phyloP scores from a whole-genome alignment of 257 asterid genomes.

The Nicotiana sylvestris region DNA sequence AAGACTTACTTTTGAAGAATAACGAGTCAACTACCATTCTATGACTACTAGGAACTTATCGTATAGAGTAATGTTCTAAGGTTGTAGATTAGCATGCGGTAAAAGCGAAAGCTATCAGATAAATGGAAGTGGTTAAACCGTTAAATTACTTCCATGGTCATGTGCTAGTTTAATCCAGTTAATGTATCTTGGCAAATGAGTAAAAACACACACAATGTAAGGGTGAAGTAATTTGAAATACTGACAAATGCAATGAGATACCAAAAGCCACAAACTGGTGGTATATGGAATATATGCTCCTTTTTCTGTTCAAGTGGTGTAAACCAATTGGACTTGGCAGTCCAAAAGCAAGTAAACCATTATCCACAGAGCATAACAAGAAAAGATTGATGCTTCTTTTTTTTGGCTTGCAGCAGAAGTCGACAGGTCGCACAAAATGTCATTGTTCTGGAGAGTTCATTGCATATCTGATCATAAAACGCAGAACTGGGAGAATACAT shows the following conservation, averaged over 20 bases:
- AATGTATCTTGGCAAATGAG: background rate
- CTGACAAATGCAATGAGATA: background rate
- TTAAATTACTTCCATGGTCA: background rate
- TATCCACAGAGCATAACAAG: background rate
- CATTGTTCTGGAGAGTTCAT: conserved; percentile 10
- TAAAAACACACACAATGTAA: background rate
- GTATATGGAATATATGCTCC: conserved; percentile 11
- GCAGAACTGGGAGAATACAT: background rate
- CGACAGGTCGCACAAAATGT: background rate
- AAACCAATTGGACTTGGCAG: background rate
- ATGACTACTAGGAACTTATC: background rate
- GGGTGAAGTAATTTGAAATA: background rate
- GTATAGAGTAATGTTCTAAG: background rate
- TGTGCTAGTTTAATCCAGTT: conserved; percentile 1
- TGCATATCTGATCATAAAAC: background rate
- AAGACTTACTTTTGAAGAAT: background rate
- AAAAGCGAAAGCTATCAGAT: background rate
- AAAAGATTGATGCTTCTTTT: background rate
- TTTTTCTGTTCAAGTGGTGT: background rate
- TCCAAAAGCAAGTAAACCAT: background rate
- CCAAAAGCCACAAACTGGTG: background rate
- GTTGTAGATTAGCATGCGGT: background rate
- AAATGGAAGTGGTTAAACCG: background rate
- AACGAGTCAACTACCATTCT: background rate
- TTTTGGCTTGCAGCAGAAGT: background rate